These are phyloP conservation scores for Hamamelis virginiana DNA, from an alignment of 164 flowering plant genomes.

Conservation along the genomic window DNA sequence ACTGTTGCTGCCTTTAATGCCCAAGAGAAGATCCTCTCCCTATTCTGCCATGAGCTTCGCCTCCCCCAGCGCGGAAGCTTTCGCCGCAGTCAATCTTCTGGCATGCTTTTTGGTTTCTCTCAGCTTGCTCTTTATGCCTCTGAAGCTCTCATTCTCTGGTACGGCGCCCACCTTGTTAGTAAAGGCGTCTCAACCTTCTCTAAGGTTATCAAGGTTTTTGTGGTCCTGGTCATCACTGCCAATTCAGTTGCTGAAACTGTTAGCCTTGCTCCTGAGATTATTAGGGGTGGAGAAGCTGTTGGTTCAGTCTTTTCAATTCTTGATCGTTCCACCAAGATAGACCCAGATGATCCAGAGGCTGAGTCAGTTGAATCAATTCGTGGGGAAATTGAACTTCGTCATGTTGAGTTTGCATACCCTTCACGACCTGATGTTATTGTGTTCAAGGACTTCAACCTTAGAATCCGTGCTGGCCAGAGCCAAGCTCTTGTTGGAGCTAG, in stretches of 20 bases:
- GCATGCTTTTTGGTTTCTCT: conserved; percentile 85
- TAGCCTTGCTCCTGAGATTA: conserved; percentile 92
- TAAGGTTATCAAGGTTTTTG: conserved; percentile 89
- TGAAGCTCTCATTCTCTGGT: conserved; percentile 95
- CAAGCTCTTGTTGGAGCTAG: conserved; percentile 98
- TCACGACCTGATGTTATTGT: conserved; percentile 75
- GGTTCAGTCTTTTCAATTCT: conserved; percentile 84
- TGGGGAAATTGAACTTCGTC: conserved; percentile 89
- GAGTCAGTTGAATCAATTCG: conserved; percentile 68
- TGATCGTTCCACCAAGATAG: conserved; percentile 79
- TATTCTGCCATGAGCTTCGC: conserved; percentile 74
- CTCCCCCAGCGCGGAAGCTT: conserved; percentile 69
- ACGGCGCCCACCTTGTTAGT: conserved; percentile 83
- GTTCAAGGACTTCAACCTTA: conserved; percentile 73
- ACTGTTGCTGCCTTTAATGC: conserved; percentile 99
- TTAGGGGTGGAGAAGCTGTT: conserved; percentile 87
- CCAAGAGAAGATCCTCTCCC: conserved; percentile 76
- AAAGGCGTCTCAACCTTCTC: conserved; percentile 90
- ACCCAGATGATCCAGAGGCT: conserved; percentile 85
- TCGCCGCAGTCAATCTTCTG: conserved; percentile 71
- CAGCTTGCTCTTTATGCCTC: conserved; percentile 91
- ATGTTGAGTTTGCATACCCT: conserved; percentile 92
- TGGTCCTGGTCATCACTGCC: conserved; percentile 89
- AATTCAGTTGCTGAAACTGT: conserved; percentile 97
- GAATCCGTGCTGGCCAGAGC: conserved; percentile 91